Evolutionary conservation across 129 eudicot genomes (phyloP).

Genomic region (Saussurea involucrata): DNA sequence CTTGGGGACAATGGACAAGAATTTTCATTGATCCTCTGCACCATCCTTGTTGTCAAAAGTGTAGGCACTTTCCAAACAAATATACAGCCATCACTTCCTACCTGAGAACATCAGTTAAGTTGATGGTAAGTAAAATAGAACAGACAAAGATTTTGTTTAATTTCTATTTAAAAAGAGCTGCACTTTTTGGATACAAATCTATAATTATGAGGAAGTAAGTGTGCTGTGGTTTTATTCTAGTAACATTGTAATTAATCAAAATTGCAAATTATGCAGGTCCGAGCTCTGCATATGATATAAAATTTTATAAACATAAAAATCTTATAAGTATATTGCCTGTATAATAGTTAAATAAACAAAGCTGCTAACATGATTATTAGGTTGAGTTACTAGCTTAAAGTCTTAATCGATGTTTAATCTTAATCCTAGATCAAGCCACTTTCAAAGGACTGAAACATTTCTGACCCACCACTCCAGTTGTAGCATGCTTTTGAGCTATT

Average conservation of each 20-base stretch:
- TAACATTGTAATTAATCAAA: not conserved
- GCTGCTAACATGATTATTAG: not conserved
- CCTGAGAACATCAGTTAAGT: conserved; percentile 38
- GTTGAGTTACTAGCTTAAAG: not conserved
- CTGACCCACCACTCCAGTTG: not conserved
- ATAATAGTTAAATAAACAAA: no score
- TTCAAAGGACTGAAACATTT: not conserved
- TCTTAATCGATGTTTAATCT: not conserved
- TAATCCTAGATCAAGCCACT: not conserved
- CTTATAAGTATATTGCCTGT: no score
- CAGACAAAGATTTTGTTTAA: not conserved
- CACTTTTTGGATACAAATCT: not conserved
- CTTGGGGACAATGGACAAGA: conserved; percentile 33
- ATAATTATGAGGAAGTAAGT: not conserved
- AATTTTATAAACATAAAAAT: not conserved
- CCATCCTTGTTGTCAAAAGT: conserved; percentile 45
- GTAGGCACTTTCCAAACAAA: conserved; percentile 68
- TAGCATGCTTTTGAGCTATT: not conserved
- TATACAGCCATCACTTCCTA: conserved; percentile 59
- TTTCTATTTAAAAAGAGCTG: not conserved
- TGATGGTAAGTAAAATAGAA: conserved; percentile 7
- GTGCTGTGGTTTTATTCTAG: not conserved
- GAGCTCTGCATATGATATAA: no score
- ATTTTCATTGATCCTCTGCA: conserved; percentile 37
- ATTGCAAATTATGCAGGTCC: no score